These are phyloP conservation scores for Boletus rubroflammeus DNA, from an alignment of 768 basidiomycete species.

Conservation along the genomic window DNA sequence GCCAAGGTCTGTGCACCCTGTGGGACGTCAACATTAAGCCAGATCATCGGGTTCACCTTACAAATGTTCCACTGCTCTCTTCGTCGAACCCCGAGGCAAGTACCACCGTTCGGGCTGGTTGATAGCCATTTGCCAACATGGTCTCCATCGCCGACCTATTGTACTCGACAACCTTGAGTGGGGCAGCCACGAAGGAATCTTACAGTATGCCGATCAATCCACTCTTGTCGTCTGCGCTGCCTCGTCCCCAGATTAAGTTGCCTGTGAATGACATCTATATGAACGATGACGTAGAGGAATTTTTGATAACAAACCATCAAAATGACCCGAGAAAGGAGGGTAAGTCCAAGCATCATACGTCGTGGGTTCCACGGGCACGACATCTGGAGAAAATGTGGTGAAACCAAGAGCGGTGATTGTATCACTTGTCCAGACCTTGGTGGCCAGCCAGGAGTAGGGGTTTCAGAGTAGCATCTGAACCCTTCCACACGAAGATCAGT, in stretches of 20 bases:
- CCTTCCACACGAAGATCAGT: slow-evolving; percentile 56
- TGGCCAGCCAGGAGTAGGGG: slow-evolving; percentile 54
- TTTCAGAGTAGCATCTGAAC: slow-evolving; percentile 45
- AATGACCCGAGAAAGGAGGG: slow-evolving; percentile 62
- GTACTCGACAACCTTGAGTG: background rate
- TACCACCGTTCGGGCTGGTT: slow-evolving; percentile 60
- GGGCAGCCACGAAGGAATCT: background rate
- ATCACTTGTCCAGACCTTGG: slow-evolving; percentile 39
- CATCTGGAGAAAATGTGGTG: slow-evolving; percentile 39
- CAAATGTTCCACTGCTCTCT: slow-evolving; percentile 54
- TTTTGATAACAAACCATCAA: slow-evolving; percentile 40
- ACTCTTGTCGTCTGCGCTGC: slow-evolving; percentile 57
- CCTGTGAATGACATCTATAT: slow-evolving; percentile 18
- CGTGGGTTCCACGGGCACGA: slow-evolving; percentile 60
- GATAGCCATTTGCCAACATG: slow-evolving; percentile 57
- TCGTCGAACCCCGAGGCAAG: slow-evolving; percentile 76
- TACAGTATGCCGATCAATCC: slow-evolving; percentile 68
- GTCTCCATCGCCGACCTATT: slow-evolving; percentile 56
- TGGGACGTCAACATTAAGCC: background rate
- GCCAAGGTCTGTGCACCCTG: slow-evolving; percentile 56
- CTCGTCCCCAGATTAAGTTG: slow-evolving; percentile 47
- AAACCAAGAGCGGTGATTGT: background rate
- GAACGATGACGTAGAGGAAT: background rate
- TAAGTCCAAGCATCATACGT: slow-evolving; percentile 56
- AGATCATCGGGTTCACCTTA: slow-evolving; percentile 16